Base-by-base conservation (phyloP, 345 rosid genomes). In the Ailanthus altissimus region DNA sequence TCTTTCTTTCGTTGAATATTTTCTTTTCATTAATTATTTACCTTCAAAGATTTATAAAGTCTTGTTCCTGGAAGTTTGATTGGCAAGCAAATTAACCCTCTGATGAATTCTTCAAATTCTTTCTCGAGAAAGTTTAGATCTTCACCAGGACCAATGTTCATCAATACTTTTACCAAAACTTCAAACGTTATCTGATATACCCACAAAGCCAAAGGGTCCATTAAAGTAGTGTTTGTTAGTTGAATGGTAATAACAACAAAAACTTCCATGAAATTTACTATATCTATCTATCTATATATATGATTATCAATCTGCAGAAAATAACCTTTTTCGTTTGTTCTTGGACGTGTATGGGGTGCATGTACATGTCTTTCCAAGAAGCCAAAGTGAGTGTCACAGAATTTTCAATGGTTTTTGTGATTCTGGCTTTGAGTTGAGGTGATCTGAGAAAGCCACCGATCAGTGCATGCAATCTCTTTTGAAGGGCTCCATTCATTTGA, bases 1-100 rank as follows among this genome's bases (percentile, higher is more conserved):
- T 32, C 38, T 32, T 32, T 47, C 0, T 32, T 12, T 46, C n/a
- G n/a, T 47, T 53, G 8, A 25, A 8, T 50, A 23, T 7, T 18
- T 11, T 32, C 5, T 20, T 0, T 12, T 1, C 40, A 6, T 70
- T 53, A 15, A 28, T 73, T 42, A 28, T 9, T 56, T 58, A 93
- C 99, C 98, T 93, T 93, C 28, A 95, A 74, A 46, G 99, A 95
- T 84, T 89, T 95, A 64, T 89, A 88, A 0, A 95, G 87, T 76
- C 92, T 89, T 16, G 97, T 91, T 58, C 99, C 98, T 1, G 99
- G 99, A 77, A 95, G 77, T 77, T 90, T 93, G 86, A 95, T 83
- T 2, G 99, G 99, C 56, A 95, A 83, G 80, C 97, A 95, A 73
- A 95, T 95, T 73, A 95, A 84, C 6, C 96, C 99, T 86, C 93